Evolutionary conservation across 306 rosid species (phyloP), one percentile per base, ranked within the genome.

Genomic region (Cicer bijugum): DNA sequence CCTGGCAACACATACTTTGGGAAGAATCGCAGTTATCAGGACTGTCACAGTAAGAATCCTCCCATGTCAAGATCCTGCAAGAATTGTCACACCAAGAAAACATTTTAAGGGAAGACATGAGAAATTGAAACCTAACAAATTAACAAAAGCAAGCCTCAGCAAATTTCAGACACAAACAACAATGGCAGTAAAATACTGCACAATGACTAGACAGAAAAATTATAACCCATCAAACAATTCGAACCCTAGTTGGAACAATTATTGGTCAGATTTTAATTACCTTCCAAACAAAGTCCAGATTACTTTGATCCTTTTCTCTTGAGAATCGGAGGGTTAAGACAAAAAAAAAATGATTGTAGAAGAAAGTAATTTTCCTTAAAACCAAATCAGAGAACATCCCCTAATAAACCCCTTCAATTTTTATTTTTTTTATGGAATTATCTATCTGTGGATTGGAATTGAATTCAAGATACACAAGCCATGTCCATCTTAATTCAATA

Each of bases 51-150:
- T 89, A 94, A 69, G 87, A 96, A 42, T 94, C 96, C 84, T 91
- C 97, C 91, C 92, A 94, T 67, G 96, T 94, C 85, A 94, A 76
- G 72, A 89, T 85, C 99, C 99, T 94, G 87, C 84, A 76, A 78
- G 83, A 74, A 58, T 14, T 20, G 60, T 47, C 75, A 80, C 20
- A 14, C 38, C 28, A 57, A 50, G 23, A 52, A 72, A 76, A 42
- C 23, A 55, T 28, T 56, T 46, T 45, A 50, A 67, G 37, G 42
- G 14, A 76, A 69, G 10, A 15, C 66, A 59, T 59, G 61, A 37
- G 48, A 11, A 69, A 63, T 46, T 23, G 2, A 50, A 51, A 58
- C 64, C 40, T 39, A 67, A 74, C 37, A 65, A 40, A 10, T 65
- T 42, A 2, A 45, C 71, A 44, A 47, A 68, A 7, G n/a, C 39